Conservation (phyloP, 352 stramenopile genomes). For the Pilasporangium apinafurcum region DNA sequence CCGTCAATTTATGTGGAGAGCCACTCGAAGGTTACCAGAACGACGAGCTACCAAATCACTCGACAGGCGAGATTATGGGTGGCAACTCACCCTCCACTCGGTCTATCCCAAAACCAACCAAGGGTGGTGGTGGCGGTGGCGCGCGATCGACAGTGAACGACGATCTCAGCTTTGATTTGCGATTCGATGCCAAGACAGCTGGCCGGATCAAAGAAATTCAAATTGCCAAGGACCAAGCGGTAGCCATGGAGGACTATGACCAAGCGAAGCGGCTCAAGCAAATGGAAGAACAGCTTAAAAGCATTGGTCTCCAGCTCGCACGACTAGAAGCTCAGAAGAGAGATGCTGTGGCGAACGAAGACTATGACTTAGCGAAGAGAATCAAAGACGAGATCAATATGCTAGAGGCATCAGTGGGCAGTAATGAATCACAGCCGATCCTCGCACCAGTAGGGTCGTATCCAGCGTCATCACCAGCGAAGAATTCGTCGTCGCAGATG, state of each 20-base stretch:
- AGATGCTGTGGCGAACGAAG: constrained; percentile 86
- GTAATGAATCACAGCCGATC: constrained; percentile 60
- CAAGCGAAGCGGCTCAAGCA: constrained; percentile 78
- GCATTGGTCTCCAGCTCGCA: constrained; percentile 80
- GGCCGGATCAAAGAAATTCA: constrained; percentile 87
- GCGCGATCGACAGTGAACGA: constrained; percentile 10
- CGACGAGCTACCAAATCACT: constrained; percentile 49
- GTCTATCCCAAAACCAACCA: constrained; percentile 17
- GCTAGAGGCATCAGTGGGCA: constrained; percentile 54
- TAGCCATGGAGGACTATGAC: constrained; percentile 89
- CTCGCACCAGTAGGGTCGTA: constrained; percentile 6
- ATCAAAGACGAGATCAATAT: constrained; percentile 85
- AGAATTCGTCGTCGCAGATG: background rate
- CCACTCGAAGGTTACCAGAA: constrained; percentile 12
- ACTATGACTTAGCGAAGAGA: constrained; percentile 89
- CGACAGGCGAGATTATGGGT: constrained; percentile 24
- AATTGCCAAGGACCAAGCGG: constrained; percentile 73
- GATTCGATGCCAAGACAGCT: constrained; percentile 87
- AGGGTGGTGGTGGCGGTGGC: background rate
- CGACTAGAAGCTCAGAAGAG: constrained; percentile 83
- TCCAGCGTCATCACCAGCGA: constrained; percentile 1
- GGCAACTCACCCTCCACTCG: constrained; percentile 3
- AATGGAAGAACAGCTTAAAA: constrained; percentile 89
- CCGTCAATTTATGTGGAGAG: constrained; percentile 83
- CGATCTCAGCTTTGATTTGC: constrained; percentile 79